Conservation (phyloP, 768 basidiomycete genomes). For the Dictyophora rubrovolvata region DNA sequence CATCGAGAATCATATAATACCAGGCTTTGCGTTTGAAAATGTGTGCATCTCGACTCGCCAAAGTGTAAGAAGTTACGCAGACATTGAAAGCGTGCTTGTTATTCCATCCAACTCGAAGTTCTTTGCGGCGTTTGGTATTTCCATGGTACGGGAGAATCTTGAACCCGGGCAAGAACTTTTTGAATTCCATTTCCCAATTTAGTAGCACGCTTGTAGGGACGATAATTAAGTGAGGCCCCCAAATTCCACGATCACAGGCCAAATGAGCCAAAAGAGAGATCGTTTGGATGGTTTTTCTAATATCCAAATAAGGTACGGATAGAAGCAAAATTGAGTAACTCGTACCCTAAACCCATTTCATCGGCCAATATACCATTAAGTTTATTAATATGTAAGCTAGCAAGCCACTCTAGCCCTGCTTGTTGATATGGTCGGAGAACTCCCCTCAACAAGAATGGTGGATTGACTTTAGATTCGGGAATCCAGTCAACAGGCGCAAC, state of each 20-base stretch:
- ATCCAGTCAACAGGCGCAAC: constrained; percentile 67
- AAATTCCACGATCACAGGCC: constrained; percentile 81
- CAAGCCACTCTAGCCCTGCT: constrained; percentile 89
- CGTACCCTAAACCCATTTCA: constrained; percentile 91
- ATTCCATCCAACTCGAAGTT: constrained; percentile 84
- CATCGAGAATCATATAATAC: constrained; percentile 95
- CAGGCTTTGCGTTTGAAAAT: constrained; percentile 88
- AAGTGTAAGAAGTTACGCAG: constrained; percentile 88
- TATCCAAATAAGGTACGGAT: background rate
- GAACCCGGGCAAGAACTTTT: constrained; percentile 88
- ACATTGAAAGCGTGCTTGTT: constrained; percentile 87
- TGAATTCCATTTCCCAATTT: constrained; percentile 97
- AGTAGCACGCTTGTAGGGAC: constrained; percentile 88
- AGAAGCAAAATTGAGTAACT: constrained; percentile 23
- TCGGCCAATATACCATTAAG: constrained; percentile 82
- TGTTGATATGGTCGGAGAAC: constrained; percentile 88
- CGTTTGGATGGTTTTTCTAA: constrained; percentile 92
- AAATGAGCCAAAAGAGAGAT: constrained; percentile 90
- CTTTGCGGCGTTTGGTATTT: constrained; percentile 76
- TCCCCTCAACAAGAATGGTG: constrained; percentile 75
- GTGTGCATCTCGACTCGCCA: constrained; percentile 84
- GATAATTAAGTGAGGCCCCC: constrained; percentile 82
- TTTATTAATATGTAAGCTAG: constrained; percentile 71
- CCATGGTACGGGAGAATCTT: constrained; percentile 86
- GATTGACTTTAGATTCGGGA: constrained; percentile 41